These are phyloP conservation scores for Lyophyllum decastes DNA, from an alignment of 768 basidiomycete genomes.

Conservation along the genomic window DNA sequence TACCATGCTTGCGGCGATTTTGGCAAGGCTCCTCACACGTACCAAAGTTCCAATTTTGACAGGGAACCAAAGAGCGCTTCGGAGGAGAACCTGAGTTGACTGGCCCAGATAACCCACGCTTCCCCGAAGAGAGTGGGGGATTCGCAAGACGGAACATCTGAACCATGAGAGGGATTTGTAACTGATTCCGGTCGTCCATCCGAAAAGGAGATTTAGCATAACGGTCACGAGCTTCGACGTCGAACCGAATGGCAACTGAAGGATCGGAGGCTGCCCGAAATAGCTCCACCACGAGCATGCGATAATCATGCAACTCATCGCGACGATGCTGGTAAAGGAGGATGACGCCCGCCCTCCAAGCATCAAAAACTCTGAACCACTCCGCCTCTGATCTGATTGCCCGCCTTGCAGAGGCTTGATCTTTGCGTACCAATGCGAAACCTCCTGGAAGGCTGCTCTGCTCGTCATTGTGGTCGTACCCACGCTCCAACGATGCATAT, in stretches of 20 bases:
- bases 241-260: conserved; percentile 8
- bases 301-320: conserved; percentile 8
- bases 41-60: conserved; percentile 12
- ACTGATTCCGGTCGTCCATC: conserved; percentile 13
- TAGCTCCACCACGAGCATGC: conserved; percentile 6
- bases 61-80: neutral
- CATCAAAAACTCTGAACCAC: conserved; percentile 13
- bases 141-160: conserved; percentile 3
- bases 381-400: conserved; percentile 9
- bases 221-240: conserved; percentile 4
- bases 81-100: neutral
- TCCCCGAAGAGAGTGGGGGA: neutral
- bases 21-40: conserved; percentile 7
- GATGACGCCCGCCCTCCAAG: conserved; percentile 5
- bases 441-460: conserved; percentile 15
- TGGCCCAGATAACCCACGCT: neutral
- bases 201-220: conserved; percentile 12
- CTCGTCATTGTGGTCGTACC: conserved; percentile 20
- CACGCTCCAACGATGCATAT: conserved; percentile 11
- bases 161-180: conserved; percentile 3
- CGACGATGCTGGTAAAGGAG: conserved; percentile 15
- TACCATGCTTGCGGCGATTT: conserved; percentile 5
- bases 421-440: conserved; percentile 15
- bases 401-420: neutral
- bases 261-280: conserved; percentile 10